Percentiles rank a stretch among this genome's conserved stretches.
Evolutionary conservation across 2,329 filamentous ascomycete genomes (phyloP).

Genomic region (Fusarium sarcochroum): DNA sequence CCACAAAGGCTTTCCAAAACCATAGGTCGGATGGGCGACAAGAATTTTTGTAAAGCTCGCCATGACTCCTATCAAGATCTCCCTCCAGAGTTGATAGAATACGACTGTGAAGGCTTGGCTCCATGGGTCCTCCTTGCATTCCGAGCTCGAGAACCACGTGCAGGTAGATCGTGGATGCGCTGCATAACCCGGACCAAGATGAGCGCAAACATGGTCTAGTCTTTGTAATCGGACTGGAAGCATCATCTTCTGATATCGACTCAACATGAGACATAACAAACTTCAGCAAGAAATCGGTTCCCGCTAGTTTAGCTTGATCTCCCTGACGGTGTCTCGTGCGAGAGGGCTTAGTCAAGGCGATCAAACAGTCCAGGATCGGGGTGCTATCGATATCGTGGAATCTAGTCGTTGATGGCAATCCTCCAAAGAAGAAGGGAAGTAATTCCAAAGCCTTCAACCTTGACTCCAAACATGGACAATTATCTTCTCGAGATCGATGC

Average conservation of each 20-base stretch:
- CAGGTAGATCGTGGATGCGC: slow-evolving; percentile 27
- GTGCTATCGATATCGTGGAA: slow-evolving; percentile 22
- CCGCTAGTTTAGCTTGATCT: slow-evolving; percentile 10
- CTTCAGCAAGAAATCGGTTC: slow-evolving; percentile 29
- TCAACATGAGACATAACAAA: slow-evolving; percentile 28
- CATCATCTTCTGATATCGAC: slow-evolving; percentile 3
- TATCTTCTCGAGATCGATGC: slow-evolving; percentile 27
- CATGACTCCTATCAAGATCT: slow-evolving; percentile 8
- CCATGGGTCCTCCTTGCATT: slow-evolving; percentile 33
- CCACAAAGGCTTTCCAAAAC: slow-evolving; percentile 38
- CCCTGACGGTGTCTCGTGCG: not conserved
- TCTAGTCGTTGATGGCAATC: slow-evolving; percentile 1
- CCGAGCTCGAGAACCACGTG: slow-evolving; percentile 24
- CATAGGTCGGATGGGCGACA: slow-evolving; percentile 12
- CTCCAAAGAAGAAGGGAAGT: slow-evolving; percentile 33
- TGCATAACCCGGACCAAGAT: slow-evolving; percentile 32
- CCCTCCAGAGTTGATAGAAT: slow-evolving; percentile 25
- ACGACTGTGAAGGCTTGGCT: slow-evolving; percentile 23
- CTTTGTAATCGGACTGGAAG: not conserved
- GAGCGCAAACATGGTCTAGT: not conserved
- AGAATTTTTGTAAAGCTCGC: not conserved
- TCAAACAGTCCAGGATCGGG: slow-evolving; percentile 19
- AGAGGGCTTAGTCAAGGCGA: slow-evolving; percentile 12
- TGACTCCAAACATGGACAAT: not conserved
- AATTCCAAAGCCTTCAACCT: slow-evolving; percentile 31